Percentiles rank a stretch among this genome's conserved stretches.
These are phyloP conservation scores for Allomyces macrogynus DNA, from an alignment of 192 early-diverging fungal genomes.

Conservation along the genomic window DNA sequence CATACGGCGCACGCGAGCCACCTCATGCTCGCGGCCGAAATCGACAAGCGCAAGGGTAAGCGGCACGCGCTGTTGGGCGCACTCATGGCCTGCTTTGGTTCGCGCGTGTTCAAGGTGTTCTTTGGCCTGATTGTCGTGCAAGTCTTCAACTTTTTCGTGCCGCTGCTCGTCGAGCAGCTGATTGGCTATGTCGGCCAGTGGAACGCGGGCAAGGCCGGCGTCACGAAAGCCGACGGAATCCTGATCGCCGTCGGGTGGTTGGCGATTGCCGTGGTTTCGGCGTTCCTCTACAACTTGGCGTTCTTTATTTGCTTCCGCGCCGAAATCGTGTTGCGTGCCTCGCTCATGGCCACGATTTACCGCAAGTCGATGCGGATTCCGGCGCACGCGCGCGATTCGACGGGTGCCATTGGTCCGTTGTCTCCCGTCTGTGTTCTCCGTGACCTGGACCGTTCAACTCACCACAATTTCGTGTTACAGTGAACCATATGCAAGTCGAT, in stretches of 20 bases:
- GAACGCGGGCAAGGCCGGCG: neutral
- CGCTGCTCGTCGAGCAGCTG: neutral
- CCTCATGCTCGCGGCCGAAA: neutral
- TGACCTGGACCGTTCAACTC: no score
- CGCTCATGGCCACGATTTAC: conserved; percentile 29
- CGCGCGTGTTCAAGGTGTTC: conserved; percentile 1
- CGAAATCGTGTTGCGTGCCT: conserved; percentile 19
- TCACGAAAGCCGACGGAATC: neutral
- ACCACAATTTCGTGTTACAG: neutral
- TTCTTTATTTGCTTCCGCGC: conserved; percentile 25
- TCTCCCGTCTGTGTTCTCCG: no score
- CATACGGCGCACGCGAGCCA: conserved; percentile 1
- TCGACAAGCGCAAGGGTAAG: conserved; percentile 1
- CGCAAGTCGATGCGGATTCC: conserved; percentile 37
- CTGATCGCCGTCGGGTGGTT: conserved; percentile 10
- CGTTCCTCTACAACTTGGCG: conserved; percentile 18
- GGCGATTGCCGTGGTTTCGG: conserved; percentile 17
- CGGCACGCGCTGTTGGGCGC: neutral
- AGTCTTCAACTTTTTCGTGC: neutral
- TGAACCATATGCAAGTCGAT: conserved; percentile 15
- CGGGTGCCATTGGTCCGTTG: conserved; percentile 5
- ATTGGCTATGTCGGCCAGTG: neutral
- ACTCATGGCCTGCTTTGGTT: neutral
- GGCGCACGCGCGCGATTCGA: conserved; percentile 8
- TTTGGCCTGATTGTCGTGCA: conserved; percentile 4